Percentiles rank a stretch among this genome's conserved stretches.
Evolutionary conservation across 2,329 filamentous ascomycete species (phyloP).

Genomic region (Gnomoniopsis smithogilvyi): DNA sequence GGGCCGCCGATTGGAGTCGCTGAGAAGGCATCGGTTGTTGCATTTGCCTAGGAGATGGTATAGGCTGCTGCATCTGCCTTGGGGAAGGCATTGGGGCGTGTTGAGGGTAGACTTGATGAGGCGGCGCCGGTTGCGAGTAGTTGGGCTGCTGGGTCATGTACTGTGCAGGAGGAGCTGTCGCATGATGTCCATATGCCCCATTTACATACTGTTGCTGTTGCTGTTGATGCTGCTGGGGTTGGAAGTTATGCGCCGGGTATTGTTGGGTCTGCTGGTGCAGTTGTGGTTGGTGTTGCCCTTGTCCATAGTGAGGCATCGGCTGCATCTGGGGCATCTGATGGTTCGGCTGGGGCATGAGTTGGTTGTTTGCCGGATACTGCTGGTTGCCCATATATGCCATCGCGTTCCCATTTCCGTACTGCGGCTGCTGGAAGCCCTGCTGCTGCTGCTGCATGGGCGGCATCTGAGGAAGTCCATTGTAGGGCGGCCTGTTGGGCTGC

Average conservation of each 20-base stretch:
- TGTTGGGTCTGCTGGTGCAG: slow-evolving; percentile 26
- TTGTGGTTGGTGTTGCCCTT: slow-evolving; percentile 24
- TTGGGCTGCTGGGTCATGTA: slow-evolving; percentile 5
- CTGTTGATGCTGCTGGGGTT: slow-evolving; percentile 20
- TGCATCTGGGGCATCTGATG: slow-evolving; percentile 26
- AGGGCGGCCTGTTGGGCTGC: slow-evolving; percentile 16
- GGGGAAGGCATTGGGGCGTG: slow-evolving; percentile 23
- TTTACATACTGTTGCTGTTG: slow-evolving; percentile 20
- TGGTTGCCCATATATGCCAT: slow-evolving; percentile 18
- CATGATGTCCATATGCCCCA: slow-evolving; percentile 23
- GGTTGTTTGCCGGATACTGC: slow-evolving; percentile 23
- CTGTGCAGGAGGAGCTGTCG: slow-evolving; percentile 2
- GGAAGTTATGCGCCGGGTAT: slow-evolving; percentile 23
- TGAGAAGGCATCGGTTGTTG: slow-evolving; percentile 29
- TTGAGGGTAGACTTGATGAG: slow-evolving; percentile 12
- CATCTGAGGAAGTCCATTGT: slow-evolving; percentile 16
- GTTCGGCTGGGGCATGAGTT: slow-evolving; percentile 22
- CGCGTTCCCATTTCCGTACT: slow-evolving; percentile 18
- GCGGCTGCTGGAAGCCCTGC: slow-evolving; percentile 21
- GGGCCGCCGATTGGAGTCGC: slow-evolving; percentile 15
- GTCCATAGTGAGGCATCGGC: slow-evolving; percentile 21
- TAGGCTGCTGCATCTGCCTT: slow-evolving; percentile 9
- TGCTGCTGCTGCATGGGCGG: slow-evolving; percentile 24
- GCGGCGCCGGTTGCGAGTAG: neutral
- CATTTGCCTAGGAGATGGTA: neutral